A percentile compares a stretch with the other conserved stretches of the same genome.
These are phyloP conservation scores for Metschnikowia proteae DNA, from an alignment of 805 yeast species.

Conservation along the genomic window DNA sequence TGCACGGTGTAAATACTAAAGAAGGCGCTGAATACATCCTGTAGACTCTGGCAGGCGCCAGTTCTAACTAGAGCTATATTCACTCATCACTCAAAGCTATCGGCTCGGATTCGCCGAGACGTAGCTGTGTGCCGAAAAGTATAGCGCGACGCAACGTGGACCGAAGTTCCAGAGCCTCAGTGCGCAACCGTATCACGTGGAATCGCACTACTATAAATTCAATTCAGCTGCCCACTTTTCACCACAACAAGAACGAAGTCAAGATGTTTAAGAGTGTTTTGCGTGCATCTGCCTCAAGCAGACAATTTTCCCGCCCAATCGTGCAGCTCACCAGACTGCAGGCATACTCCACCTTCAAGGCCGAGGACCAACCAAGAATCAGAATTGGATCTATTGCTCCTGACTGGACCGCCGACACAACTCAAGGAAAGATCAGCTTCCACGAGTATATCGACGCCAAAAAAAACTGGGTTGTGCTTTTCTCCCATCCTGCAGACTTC, in stretches of 20 bases:
- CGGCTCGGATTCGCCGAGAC: too few relatives aligned
- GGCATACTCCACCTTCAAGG: conserved; percentile 26
- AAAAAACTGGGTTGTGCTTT: conserved; percentile 55
- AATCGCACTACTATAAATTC: neutral
- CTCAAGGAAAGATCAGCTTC: conserved; percentile 60
- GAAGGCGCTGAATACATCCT: too few relatives aligned
- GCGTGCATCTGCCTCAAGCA: conserved; percentile 11
- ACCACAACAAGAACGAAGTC: neutral
- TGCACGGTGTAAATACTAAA: too few relatives aligned
- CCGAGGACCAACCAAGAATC: conserved; percentile 41
- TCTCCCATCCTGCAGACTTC: conserved; percentile 75
- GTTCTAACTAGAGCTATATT: neutral
- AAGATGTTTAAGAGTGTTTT: conserved; percentile 16
- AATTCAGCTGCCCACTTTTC: neutral
- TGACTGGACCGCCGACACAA: conserved; percentile 60
- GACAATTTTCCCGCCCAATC: conserved; percentile 12
- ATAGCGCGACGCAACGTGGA: neutral
- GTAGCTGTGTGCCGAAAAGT: neutral
- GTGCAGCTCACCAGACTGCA: conserved; percentile 10
- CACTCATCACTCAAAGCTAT: too few relatives aligned
- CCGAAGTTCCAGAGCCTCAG: neutral
- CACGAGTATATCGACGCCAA: conserved; percentile 58
- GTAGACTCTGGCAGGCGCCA: too few relatives aligned
- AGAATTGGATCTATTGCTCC: conserved; percentile 65
- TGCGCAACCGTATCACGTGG: neutral